These are phyloP conservation scores for Cadophora malorum DNA, from an alignment of 2,329 filamentous ascomycete species.

Conservation along the genomic window DNA sequence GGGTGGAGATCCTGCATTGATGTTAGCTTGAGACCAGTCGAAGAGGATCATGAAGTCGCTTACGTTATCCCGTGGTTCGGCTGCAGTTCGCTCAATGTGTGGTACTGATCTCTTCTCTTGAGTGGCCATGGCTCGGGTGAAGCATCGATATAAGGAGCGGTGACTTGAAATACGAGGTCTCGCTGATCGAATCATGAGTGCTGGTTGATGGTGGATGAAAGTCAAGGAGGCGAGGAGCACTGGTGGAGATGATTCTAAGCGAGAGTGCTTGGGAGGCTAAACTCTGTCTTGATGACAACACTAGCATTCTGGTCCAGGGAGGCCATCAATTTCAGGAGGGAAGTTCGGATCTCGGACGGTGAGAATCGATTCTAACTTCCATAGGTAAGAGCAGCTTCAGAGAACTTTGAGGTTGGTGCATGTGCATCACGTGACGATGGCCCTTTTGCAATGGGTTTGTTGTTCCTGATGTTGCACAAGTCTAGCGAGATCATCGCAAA, in stretches of 20 bases:
- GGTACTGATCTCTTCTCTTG: slow-evolving; percentile 36
- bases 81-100: slow-evolving; percentile 76
- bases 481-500: no score
- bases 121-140: slow-evolving; percentile 20
- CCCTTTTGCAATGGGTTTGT: no score
- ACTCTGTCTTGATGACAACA: no score
- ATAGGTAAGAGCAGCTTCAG: no score
- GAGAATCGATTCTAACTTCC: no score
- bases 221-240: background rate
- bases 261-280: background rate
- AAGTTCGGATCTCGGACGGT: no score
- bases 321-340: no score
- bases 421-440: no score
- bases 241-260: background rate
- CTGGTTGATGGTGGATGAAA: background rate
- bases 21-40: slow-evolving; percentile 8
- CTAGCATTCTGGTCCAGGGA: no score
- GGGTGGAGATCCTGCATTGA: slow-evolving; percentile 58
- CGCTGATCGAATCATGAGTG: slow-evolving; percentile 13
- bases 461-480: no score
- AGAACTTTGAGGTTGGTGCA: no score
- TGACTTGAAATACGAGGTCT: background rate
- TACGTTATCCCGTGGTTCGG: slow-evolving; percentile 72
- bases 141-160: background rate
- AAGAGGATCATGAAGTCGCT: slow-evolving; percentile 14